A percentile compares a stretch with the other conserved stretches of the same genome.
phyloP scores from a whole-genome alignment of 805 yeast genomes.

The Candida michaelii region DNA sequence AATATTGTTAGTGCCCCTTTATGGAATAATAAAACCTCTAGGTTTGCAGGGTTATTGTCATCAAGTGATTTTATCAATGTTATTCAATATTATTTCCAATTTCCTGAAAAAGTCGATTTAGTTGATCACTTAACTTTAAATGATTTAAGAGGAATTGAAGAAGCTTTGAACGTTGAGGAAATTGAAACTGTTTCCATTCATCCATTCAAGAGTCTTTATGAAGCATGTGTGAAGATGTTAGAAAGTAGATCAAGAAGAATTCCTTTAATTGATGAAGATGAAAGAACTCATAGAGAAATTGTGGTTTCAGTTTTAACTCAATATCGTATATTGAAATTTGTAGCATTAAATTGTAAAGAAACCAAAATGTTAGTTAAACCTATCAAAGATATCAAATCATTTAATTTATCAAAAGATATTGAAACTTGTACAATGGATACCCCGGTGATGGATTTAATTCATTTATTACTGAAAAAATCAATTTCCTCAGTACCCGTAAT shows the following conservation, averaged over 20 bases:
- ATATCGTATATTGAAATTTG: slow-evolving; percentile 92
- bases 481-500: slow-evolving; percentile 93
- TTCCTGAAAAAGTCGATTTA: slow-evolving; percentile 83
- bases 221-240: slow-evolving; percentile 91
- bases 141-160: slow-evolving; percentile 83
- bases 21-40: slow-evolving; percentile 86
- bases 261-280: slow-evolving; percentile 92
- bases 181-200: slow-evolving; percentile 85
- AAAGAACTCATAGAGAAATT: slow-evolving; percentile 86
- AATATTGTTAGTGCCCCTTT: slow-evolving; percentile 95
- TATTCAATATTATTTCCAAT: slow-evolving; percentile 87
- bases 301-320: slow-evolving; percentile 95
- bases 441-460: slow-evolving; percentile 92
- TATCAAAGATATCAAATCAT: slow-evolving; percentile 64
- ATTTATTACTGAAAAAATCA: slow-evolving; percentile 70
- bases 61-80: slow-evolving; percentile 92
- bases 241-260: slow-evolving; percentile 87
- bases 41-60: slow-evolving; percentile 92
- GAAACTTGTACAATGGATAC: slow-evolving; percentile 85
- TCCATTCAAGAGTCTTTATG: slow-evolving; percentile 85
- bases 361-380: slow-evolving; percentile 81
- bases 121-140: slow-evolving; percentile 84
- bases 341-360: slow-evolving; percentile 93
- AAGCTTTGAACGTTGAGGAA: slow-evolving; percentile 80
- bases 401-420: slow-evolving; percentile 53